Evolutionary conservation across 192 early-diverging fungal genomes (phyloP).

Genomic region (Backusella tuberculispora): DNA sequence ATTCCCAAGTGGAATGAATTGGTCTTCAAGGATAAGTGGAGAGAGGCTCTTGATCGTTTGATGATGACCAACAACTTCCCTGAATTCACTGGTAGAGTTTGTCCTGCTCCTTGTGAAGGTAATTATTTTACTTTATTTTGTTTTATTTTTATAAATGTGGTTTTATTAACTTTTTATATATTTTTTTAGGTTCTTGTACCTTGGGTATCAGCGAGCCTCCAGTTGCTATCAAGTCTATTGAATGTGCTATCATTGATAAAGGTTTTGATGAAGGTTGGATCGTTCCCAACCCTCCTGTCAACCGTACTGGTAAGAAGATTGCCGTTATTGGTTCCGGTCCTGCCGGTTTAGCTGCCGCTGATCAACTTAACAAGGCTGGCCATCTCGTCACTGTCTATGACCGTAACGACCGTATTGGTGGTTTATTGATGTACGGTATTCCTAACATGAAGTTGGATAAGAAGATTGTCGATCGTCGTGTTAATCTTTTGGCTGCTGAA

Average conservation of each 20-base stretch:
- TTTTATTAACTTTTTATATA: background rate
- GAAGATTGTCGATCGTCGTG: conserved; percentile 88
- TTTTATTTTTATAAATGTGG: background rate
- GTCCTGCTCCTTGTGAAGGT: conserved; percentile 77
- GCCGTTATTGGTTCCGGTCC: conserved; percentile 96
- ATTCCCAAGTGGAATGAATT: conserved; percentile 99
- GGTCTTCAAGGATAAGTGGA: conserved; percentile 95
- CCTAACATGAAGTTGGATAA: conserved; percentile 99
- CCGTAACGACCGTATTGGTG: conserved; percentile 95
- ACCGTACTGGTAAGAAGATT: conserved; percentile 82
- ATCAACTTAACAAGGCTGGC: conserved; percentile 97
- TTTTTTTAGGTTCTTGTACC: conserved; percentile 59
- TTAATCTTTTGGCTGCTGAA: conserved; percentile 94
- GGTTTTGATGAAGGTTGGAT: conserved; percentile 99
- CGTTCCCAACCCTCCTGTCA: conserved; percentile 75
- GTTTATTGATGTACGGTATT: conserved; percentile 97
- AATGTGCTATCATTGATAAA: conserved; percentile 97
- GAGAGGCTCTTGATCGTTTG: conserved; percentile 90
- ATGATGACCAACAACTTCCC: conserved; percentile 99
- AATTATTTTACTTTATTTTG: background rate
- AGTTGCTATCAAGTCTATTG: conserved; percentile 96
- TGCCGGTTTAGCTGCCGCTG: conserved; percentile 93
- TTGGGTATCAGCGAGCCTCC: conserved; percentile 94
- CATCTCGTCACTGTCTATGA: conserved; percentile 96
- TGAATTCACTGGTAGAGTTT: conserved; percentile 98